Conservation (phyloP, 2,329 filamentous ascomycete species). For the Chrysoporthe austroafricana region DNA sequence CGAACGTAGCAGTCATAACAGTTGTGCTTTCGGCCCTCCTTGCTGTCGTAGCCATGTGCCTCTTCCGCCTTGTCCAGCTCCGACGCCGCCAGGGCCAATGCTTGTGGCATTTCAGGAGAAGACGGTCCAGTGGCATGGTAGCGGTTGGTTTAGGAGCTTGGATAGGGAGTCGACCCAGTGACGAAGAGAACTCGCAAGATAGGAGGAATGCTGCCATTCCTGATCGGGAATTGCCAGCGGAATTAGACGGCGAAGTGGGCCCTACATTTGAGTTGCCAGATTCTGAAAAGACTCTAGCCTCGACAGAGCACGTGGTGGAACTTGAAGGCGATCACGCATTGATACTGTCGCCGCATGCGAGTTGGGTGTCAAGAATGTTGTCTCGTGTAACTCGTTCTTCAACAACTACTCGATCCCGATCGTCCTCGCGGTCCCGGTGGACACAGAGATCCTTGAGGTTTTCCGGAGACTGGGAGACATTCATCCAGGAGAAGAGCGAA, state of each 20-base stretch:
- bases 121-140: neutral
- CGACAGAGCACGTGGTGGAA: slow-evolving; percentile 7
- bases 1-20: neutral
- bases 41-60: slow-evolving; percentile 5
- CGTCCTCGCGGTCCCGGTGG: slow-evolving; percentile 20
- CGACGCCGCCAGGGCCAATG: neutral
- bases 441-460: neutral
- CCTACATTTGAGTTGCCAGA: neutral
- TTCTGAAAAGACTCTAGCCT: neutral
- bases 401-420: slow-evolving; percentile 14
- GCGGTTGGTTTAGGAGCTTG: slow-evolving; percentile 18
- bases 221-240: neutral
- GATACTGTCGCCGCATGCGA: slow-evolving; percentile 13
- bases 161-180: slow-evolving; percentile 10
- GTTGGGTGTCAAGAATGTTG: slow-evolving; percentile 22
- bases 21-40: slow-evolving; percentile 15
- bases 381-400: slow-evolving; percentile 18
- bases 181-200: slow-evolving; percentile 7
- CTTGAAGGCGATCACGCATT: slow-evolving; percentile 12
- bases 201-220: neutral
- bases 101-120: neutral
- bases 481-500: slow-evolving; percentile 9
- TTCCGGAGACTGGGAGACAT: slow-evolving; percentile 19
- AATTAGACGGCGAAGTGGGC: neutral
- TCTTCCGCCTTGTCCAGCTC: slow-evolving; percentile 10